phyloP scores from a whole-genome alignment of 805 yeast species.

The Saccharomycopsis sp. region DNA sequence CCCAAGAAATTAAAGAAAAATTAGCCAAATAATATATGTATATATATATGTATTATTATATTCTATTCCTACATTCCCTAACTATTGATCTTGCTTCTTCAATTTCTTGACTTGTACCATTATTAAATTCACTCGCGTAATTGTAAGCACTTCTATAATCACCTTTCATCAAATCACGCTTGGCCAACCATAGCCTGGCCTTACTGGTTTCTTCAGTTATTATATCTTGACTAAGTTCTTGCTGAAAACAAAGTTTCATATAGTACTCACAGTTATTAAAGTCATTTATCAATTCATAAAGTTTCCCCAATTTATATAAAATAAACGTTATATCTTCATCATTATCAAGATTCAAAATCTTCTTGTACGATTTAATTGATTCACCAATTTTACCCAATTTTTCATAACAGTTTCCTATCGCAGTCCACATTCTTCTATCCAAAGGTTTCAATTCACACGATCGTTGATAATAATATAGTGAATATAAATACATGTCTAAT shows the following conservation, averaged over 20 bases:
- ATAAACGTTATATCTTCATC: constrained; percentile 47
- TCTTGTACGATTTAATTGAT: constrained; percentile 72
- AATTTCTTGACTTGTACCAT: constrained; percentile 75
- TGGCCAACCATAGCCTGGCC: constrained; percentile 84
- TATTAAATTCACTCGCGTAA: constrained; percentile 62
- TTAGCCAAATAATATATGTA: not conserved
- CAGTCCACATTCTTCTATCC: constrained; percentile 95
- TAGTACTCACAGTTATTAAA: constrained; percentile 45
- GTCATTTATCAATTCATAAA: constrained; percentile 54
- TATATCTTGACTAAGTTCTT: constrained; percentile 52
- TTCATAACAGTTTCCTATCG: constrained; percentile 83
- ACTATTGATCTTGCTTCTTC: constrained; percentile 86
- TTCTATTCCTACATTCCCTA: constrained; percentile 36
- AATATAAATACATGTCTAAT: constrained; percentile 87
- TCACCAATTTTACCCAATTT: constrained; percentile 64
- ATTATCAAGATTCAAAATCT: constrained; percentile 51
- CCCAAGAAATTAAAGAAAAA: constrained; percentile 8
- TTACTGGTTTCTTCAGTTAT: constrained; percentile 66
- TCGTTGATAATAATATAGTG: constrained; percentile 84
- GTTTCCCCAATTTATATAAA: constrained; percentile 58
- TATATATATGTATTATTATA: not conserved
- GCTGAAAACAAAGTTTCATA: constrained; percentile 58
- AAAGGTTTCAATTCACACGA: constrained; percentile 84
- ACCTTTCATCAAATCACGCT: constrained; percentile 47
- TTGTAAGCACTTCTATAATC: constrained; percentile 64